Evolutionary conservation across 345 rosid species (phyloP), one percentile per base, ranked within the genome.

Genomic region (Nasturtium officinale): DNA sequence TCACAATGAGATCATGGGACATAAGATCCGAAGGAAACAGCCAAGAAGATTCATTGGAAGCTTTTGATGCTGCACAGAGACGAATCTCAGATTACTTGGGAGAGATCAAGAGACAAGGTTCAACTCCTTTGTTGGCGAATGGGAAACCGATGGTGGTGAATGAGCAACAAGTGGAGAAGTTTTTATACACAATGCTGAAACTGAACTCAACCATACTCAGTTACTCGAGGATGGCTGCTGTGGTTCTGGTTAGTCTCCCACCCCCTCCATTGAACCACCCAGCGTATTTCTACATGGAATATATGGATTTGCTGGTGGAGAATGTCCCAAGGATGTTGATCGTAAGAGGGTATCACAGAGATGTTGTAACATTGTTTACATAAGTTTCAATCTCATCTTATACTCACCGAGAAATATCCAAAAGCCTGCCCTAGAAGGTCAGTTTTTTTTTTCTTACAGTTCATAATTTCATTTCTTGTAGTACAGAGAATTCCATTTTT

Each of bases 331-430:
- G 99, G 79, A 87, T 96, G 73, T 82, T 96, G 82, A 92, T 96
- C 30, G 99, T 96, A 7, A 89, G 99, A 89, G 99, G 99, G 26
- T 92, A 96, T 76, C 94, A 96, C 59, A 87, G 88, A 82, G 99
- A 96, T 80, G 98, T 92, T 77, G 99, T 92, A 56, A 96, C 99
- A 56, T 75, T 96, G 71, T 92, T 90, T 83, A 96, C 99, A 47
- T 96, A 92, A 92, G 77, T 71, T 54, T 65, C 69, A 21, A 12
- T 65, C 52, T 51, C 72, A 58, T 23, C 57, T 21, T 71, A 17
- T 58, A 77, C 53, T 33, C 54, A 28, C 45, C 67, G 47, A 15
- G 35, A 52, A 60, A 47, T 38, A 77, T 58, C 13, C 42, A 69
- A 69, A 35, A 45, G 18, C 53, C 35, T 38, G 16, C 47, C 58